phyloP scores from a whole-genome alignment of 768 basidiomycete genomes.

The Kwoniella sp. region DNA sequence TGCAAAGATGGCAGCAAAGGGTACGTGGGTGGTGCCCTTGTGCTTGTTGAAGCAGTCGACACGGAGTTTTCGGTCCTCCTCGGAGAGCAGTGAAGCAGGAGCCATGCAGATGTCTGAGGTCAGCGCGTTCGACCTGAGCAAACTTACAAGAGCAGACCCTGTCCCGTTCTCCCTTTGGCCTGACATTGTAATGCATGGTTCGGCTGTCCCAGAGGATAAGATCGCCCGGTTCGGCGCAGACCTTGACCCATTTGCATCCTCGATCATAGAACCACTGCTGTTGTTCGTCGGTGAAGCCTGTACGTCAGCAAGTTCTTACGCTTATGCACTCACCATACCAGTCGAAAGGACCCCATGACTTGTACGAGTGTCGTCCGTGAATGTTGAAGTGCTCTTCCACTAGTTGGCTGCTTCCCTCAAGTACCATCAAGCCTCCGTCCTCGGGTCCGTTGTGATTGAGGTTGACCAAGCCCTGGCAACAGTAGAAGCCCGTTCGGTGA shows the following conservation, averaged over 20 bases:
- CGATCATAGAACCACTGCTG: conserved; percentile 39
- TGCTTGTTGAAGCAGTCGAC: conserved; percentile 15
- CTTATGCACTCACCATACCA: conserved; percentile 12
- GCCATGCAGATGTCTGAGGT: conserved; percentile 34
- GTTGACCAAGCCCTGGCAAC: conserved; percentile 27
- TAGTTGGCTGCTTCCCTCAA: conserved; percentile 36
- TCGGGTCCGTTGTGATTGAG: conserved; percentile 29
- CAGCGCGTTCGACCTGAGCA: neutral
- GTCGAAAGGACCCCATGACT: conserved; percentile 22
- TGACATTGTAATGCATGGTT: conserved; percentile 37
- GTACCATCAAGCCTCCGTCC: conserved; percentile 44
- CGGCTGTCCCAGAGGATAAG: conserved; percentile 44
- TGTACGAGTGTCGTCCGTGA: conserved; percentile 14
- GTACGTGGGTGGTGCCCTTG: conserved; percentile 26
- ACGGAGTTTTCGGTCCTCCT: conserved; percentile 27
- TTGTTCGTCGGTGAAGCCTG: conserved; percentile 28
- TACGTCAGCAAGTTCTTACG: conserved; percentile 2
- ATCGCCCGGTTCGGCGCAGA: conserved; percentile 40
- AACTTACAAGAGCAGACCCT: conserved; percentile 33
- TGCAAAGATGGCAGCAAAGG: conserved; percentile 17
- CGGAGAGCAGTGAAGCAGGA: conserved; percentile 23
- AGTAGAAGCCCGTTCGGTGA: conserved; percentile 24
- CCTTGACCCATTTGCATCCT: conserved; percentile 44
- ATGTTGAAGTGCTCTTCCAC: conserved; percentile 21
- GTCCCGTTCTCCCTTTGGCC: conserved; percentile 25